Evolutionary conservation across 768 basidiomycete genomes (phyloP).

Genomic region (Psilocybe subaeruginosa): DNA sequence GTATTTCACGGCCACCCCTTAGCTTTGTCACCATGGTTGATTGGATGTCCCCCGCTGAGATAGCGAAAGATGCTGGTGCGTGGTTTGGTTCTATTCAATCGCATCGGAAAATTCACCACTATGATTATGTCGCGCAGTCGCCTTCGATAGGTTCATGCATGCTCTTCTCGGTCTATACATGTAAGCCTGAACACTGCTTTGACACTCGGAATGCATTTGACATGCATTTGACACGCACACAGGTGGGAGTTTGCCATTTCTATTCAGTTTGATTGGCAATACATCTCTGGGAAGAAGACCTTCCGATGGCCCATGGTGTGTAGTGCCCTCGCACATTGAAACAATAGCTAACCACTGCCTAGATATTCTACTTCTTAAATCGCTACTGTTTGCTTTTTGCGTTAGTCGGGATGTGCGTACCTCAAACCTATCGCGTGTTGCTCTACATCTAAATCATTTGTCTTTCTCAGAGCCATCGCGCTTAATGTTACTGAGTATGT

Average conservation of each 20-base stretch:
- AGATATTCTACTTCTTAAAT: conserved; percentile 74
- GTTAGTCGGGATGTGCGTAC: conserved; percentile 67
- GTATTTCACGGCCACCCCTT: conserved; percentile 15
- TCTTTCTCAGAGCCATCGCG: conserved; percentile 48
- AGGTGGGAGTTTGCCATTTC: conserved; percentile 75
- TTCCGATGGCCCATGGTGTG: conserved; percentile 74
- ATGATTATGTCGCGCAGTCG: conserved; percentile 28
- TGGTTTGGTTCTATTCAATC: not conserved
- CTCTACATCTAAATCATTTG: conserved; percentile 5
- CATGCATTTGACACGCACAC: conserved; percentile 14
- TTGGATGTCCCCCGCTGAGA: conserved; percentile 54
- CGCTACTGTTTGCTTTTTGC: conserved; percentile 69
- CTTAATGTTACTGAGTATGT: conserved; percentile 58
- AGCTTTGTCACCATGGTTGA: conserved; percentile 49
- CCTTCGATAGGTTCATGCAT: conserved; percentile 63
- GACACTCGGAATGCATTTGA: conserved; percentile 1
- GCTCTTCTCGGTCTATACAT: conserved; percentile 61
- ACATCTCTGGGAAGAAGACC: conserved; percentile 53
- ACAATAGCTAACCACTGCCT: not conserved
- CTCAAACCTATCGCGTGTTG: not conserved
- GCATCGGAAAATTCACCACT: not conserved
- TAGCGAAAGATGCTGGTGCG: conserved; percentile 51
- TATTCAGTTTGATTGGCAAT: conserved; percentile 66
- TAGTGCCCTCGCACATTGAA: not conserved
- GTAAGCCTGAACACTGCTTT: conserved; percentile 33